Percentiles rank a stretch among this genome's conserved stretches.
These are phyloP conservation scores for Aspergillus vadensis DNA, from an alignment of 2,329 filamentous ascomycete genomes.

Conservation along the genomic window DNA sequence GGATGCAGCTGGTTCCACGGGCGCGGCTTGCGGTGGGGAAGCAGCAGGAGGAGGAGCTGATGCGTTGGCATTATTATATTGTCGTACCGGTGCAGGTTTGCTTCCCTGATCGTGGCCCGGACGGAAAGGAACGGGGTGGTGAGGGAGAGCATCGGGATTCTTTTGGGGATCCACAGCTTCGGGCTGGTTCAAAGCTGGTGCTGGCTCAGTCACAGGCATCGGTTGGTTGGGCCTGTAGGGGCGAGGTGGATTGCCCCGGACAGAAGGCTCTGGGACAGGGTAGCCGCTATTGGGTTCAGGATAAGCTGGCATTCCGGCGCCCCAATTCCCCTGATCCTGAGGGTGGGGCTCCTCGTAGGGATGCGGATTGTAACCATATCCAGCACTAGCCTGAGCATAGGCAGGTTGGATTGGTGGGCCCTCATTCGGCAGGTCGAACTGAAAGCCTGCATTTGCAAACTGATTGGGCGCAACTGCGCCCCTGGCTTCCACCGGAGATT, in stretches of 20 bases:
- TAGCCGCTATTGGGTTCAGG: slow-evolving; percentile 2
- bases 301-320: slow-evolving; percentile 17
- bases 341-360: slow-evolving; percentile 23
- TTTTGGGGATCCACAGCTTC: slow-evolving; percentile 29
- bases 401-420: slow-evolving; percentile 16
- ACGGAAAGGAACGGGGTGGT: slow-evolving; percentile 58
- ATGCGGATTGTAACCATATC: slow-evolving; percentile 23
- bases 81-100: slow-evolving; percentile 56
- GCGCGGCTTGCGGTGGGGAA: slow-evolving; percentile 23
- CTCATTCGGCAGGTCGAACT: slow-evolving; percentile 68
- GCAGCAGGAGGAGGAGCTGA: slow-evolving; percentile 38
- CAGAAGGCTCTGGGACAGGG: slow-evolving; percentile 7
- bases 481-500: slow-evolving; percentile 52
- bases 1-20: slow-evolving; percentile 19
- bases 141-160: slow-evolving; percentile 58
- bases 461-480: slow-evolving; percentile 30
- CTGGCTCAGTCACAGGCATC: slow-evolving; percentile 23
- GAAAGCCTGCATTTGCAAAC: slow-evolving; percentile 58
- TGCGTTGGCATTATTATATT: slow-evolving; percentile 46
- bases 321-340: slow-evolving; percentile 17
- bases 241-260: slow-evolving; percentile 24
- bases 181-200: slow-evolving; percentile 14
- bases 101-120: slow-evolving; percentile 50
- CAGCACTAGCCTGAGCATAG: slow-evolving; percentile 20
- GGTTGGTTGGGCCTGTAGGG: slow-evolving; percentile 26